Conservation (phyloP, 1,284 basidiomycete species). For the Sanghuangporus weigelae region DNA sequence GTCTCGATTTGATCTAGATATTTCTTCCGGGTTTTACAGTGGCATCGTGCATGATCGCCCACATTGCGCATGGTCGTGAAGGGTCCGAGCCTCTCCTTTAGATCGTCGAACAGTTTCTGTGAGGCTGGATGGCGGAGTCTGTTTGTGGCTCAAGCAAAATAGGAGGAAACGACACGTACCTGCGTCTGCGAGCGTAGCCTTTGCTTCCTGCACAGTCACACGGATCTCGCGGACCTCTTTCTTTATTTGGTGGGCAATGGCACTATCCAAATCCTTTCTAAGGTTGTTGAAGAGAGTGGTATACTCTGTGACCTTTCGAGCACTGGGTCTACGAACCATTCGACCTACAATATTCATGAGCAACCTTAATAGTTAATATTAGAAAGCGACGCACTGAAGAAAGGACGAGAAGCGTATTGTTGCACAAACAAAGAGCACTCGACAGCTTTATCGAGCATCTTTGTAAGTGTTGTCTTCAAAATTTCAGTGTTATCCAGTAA, state of each 20-base stretch:
- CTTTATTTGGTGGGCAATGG: not conserved
- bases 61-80: not conserved
- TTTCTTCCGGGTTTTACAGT: constrained; percentile 15
- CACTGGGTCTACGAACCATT: not conserved
- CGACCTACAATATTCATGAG: not conserved
- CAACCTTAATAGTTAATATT: not conserved
- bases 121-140: not conserved
- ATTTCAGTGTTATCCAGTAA: not conserved
- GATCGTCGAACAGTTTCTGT: not conserved
- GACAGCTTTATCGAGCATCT: not conserved
- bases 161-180: too few relatives aligned
- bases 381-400: not conserved
- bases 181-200: too few relatives aligned
- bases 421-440: not conserved
- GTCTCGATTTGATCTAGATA: constrained; percentile 19
- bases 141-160: too few relatives aligned
- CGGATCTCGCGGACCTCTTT: not conserved
- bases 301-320: not conserved
- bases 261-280: not conserved
- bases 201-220: not conserved
- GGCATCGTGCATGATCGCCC: constrained; percentile 14
- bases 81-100: not conserved
- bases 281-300: not conserved
- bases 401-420: not conserved
- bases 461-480: not conserved